Evolutionary conservation across 2,329 filamentous ascomycete species (phyloP), one percentile per base, ranked within the genome.

Genomic region (Phaeoacremonium minimum): DNA sequence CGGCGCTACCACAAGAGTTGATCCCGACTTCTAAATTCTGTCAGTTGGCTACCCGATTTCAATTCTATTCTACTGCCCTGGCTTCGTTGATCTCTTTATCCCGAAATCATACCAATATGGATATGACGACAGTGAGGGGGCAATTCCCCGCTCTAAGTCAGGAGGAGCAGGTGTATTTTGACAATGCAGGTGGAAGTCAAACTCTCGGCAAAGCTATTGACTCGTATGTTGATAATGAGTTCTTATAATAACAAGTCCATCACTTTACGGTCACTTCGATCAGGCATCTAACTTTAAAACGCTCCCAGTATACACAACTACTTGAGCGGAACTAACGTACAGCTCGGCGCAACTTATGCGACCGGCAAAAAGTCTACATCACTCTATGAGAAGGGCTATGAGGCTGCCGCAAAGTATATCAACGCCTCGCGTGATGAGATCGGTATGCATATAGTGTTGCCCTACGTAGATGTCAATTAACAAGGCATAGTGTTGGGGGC

Each of bases 141-240:
- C 67, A 72, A 36, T 90, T 90, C 63, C 85, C 85, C 20, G 82
- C 84, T 12, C 58, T 90, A 28, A 60, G 71, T 28, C 70, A 79
- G 41, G 66, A 37, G 39, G n/a, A 79, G 32, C 83, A 88, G 50
- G 69, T 89, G 33, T 88, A 76, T 55, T 75, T 90, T 46, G 85
- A 91, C 53, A 90, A 90, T 53, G 86, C 84, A 9, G 85, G 85
- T 14, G 85, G 85, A 26, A 86, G 79, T 51, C 85, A 90, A 51
- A 71, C 77, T 2, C 62, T 90, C 4, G 75, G 74, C 17, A 66
- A 71, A 13, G 86, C 87, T 13, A 78, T 83, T 40, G 73, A 84
- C 37, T 72, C 75, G 80, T 85, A 55, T 60, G 71, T 59, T 32
- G n/a, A n/a, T n/a, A n/a, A n/a, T n/a, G n/a, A n/a, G n/a, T n/a